Base-by-base conservation (phyloP, 2,329 filamentous ascomycete species). In the Stagonosporopsis tanaceti region DNA sequence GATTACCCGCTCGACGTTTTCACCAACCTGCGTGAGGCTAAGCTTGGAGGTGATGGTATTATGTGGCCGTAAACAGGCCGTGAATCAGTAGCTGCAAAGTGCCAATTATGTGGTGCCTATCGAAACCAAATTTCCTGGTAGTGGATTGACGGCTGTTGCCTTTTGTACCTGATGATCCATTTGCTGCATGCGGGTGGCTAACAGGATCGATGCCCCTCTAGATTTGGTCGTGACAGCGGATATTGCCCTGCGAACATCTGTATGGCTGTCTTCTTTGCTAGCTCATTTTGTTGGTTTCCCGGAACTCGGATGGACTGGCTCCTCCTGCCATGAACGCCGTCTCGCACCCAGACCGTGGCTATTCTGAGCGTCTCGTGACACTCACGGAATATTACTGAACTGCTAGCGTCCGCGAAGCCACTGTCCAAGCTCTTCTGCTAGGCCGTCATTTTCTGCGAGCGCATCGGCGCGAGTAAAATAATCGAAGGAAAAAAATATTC, bases 1-100 rank as follows among this genome's bases (percentile, higher is more conserved):
- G 68, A 76, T 52, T 77, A 76, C 57, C 72, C 73, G 42, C 46
- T 77, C 41, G 72, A 76, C 59, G 60, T 77, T 15, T 75, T 66
- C 40, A 75, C 74, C 1, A 69, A 76, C 58, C 38, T 71, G 63
- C 62, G 53, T 11, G 52, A 62, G 22, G 48, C 48, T 25, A 66
- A 64, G 48, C 44, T 71, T 38, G 46, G 60, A 24, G 62, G 52
- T 22, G 58, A 64, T 42, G 67, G 64, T 14, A 62, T 71, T 22
- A 72, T 74, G 69, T 70, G 61, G 64, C 65, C 67, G 20, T 69
- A 61, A 48, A 51, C 30, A 25, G 38, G 39, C 25, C 39, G 17
- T 35, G 34, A 46, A 27, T 24, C 14, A 42, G 20, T 53, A 45
- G 48, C 6, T 11, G 32, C 32, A 40, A 14, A 9, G 24, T 39